These are phyloP conservation scores for Catenaria anguillulae DNA, from an alignment of 371 early-diverging fungal genomes.

Conservation along the genomic window DNA sequence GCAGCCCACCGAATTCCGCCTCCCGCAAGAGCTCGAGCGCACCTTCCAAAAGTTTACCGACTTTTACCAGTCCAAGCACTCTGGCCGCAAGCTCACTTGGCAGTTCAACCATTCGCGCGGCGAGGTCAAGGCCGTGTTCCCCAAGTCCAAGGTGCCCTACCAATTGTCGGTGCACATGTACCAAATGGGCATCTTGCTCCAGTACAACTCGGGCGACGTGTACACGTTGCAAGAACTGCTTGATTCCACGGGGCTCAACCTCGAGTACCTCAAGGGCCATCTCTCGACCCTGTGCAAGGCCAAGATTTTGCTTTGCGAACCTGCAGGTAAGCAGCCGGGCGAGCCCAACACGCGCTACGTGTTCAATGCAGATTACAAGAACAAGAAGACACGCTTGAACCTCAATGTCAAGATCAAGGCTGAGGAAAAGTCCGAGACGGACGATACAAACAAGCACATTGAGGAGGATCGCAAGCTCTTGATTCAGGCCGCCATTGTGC, in stretches of 20 bases:
- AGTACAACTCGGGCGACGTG: slow-evolving; percentile 52
- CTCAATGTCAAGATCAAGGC: slow-evolving; percentile 61
- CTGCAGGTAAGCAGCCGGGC: slow-evolving; percentile 35
- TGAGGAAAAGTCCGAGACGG: slow-evolving; percentile 72
- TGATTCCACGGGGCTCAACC: slow-evolving; percentile 47
- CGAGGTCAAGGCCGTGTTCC: slow-evolving; percentile 69
- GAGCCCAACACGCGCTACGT: slow-evolving; percentile 24
- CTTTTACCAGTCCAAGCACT: slow-evolving; percentile 68
- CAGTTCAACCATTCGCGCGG: slow-evolving; percentile 77
- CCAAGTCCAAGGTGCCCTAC: slow-evolving; percentile 52
- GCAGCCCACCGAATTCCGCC: slow-evolving; percentile 54
- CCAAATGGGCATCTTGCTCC: slow-evolving; percentile 77
- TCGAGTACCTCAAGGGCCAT: slow-evolving; percentile 49
- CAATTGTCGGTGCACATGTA: slow-evolving; percentile 57
- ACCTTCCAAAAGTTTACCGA: slow-evolving; percentile 63
- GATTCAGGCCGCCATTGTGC: slow-evolving; percentile 95
- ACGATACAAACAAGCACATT: slow-evolving; percentile 74
- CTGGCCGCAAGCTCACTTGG: slow-evolving; percentile 78
- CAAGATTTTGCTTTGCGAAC: slow-evolving; percentile 43
- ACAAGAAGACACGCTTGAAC: slow-evolving; percentile 72
- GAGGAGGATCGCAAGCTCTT: slow-evolving; percentile 74
- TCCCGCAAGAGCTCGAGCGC: slow-evolving; percentile 66
- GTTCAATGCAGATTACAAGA: slow-evolving; percentile 74
- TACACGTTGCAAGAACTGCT: slow-evolving; percentile 51
- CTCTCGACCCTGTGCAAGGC: slow-evolving; percentile 67